Percentiles rank a stretch among this genome's conserved stretches.
phyloP scores from a whole-genome alignment of 2,329 filamentous ascomycete species.

The Penicillium sp. region DNA sequence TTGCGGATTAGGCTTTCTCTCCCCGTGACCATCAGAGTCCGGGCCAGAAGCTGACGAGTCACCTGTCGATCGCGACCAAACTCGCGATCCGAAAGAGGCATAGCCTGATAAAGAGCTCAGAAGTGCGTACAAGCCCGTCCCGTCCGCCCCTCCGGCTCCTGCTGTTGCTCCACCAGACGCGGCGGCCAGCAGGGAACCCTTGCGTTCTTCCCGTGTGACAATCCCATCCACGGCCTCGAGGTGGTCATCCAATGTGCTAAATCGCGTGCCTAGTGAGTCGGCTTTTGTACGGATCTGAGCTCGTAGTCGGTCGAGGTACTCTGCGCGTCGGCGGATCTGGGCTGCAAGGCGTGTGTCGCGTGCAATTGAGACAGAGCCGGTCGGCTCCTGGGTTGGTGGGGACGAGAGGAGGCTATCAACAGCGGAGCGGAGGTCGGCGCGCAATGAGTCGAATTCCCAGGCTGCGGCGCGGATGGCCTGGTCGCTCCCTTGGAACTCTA shows the following conservation, averaged over 20 bases:
- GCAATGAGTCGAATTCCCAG: slow-evolving; percentile 37
- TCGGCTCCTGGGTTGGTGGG: slow-evolving; percentile 11
- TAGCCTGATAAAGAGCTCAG: slow-evolving; percentile 17
- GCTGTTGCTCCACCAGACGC: not conserved
- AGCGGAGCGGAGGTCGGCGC: slow-evolving; percentile 37
- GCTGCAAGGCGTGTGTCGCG: slow-evolving; percentile 30
- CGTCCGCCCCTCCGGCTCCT: not conserved
- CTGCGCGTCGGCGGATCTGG: slow-evolving; percentile 31
- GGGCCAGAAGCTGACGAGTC: slow-evolving; percentile 1
- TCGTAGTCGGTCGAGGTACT: slow-evolving; percentile 35
- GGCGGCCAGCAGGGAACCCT: not conserved
- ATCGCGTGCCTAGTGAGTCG: slow-evolving; percentile 29
- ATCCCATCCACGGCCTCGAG: slow-evolving; percentile 36
- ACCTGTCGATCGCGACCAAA: slow-evolving; percentile 8
- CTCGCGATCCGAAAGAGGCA: slow-evolving; percentile 11
- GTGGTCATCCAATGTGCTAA: slow-evolving; percentile 36
- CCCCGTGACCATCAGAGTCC: slow-evolving; percentile 1
- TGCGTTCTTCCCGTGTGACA: slow-evolving; percentile 25
- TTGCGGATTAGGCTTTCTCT: not conserved
- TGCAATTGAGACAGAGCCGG: slow-evolving; percentile 15
- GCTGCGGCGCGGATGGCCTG: slow-evolving; percentile 32
- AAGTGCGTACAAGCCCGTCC: slow-evolving; percentile 7
- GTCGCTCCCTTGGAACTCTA: slow-evolving; percentile 39
- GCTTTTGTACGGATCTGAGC: slow-evolving; percentile 34
- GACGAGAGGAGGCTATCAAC: slow-evolving; percentile 35